These are phyloP conservation scores for Cryptococcus wingfieldii DNA, from an alignment of 1,284 basidiomycete species.

Conservation along the genomic window DNA sequence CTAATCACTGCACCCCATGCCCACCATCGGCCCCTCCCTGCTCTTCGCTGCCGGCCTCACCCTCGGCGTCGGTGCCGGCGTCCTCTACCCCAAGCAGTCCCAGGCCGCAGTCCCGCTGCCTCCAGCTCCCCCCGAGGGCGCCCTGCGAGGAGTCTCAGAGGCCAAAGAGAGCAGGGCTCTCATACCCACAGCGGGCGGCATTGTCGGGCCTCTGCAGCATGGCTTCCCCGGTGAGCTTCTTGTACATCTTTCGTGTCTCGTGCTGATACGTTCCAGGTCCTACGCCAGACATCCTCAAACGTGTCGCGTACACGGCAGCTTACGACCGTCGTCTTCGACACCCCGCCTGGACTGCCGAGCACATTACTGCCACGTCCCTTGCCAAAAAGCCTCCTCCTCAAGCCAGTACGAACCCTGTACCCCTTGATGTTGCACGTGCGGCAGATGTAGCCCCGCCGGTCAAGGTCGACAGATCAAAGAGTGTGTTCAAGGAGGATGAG, in stretches of 20 bases:
- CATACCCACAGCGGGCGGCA: conserved; percentile 28
- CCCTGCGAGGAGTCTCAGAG: conserved; percentile 4
- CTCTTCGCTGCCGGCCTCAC: conserved; percentile 48
- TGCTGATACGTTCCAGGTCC: conserved; percentile 58
- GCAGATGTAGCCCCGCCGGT: conserved; percentile 38
- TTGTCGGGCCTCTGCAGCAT: conserved; percentile 32
- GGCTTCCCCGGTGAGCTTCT: conserved; percentile 45
- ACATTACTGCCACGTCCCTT: conserved; percentile 73
- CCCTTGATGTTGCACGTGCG: conserved; percentile 33
- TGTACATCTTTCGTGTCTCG: background rate
- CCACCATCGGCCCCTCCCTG: conserved; percentile 42
- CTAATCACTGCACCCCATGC: conserved; percentile 25
- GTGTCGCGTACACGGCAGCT: conserved; percentile 77
- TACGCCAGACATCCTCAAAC: conserved; percentile 69
- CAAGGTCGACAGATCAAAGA: conserved; percentile 67
- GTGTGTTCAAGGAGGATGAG: conserved; percentile 80
- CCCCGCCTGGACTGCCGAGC: conserved; percentile 93
- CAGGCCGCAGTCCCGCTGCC: conserved; percentile 15
- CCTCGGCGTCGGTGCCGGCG: conserved; percentile 42
- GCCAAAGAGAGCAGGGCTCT: conserved; percentile 12
- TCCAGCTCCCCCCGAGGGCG: conserved; percentile 27
- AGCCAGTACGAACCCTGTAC: conserved; percentile 25
- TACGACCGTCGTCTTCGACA: conserved; percentile 89
- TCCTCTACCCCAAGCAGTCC: conserved; percentile 27
- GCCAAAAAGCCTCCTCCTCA: conserved; percentile 53